Percentiles rank a stretch among this genome's conserved stretches.
These are phyloP conservation scores for Arachnopeziza araneosa DNA, from an alignment of 2,329 filamentous ascomycete species.

Conservation along the genomic window DNA sequence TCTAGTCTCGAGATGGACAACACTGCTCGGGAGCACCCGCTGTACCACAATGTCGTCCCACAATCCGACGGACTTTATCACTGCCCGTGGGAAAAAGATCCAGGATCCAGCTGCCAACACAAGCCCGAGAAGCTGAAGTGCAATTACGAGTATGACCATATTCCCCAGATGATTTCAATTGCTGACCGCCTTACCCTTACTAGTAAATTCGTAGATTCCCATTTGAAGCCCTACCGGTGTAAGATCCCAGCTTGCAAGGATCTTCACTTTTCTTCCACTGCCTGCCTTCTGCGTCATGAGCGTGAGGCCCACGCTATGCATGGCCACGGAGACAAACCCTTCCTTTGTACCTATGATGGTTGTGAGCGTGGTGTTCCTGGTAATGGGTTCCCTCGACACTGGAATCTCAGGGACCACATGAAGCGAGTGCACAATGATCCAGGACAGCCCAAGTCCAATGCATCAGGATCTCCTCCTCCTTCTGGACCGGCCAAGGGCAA, in stretches of 20 bases:
- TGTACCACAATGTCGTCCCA: slow-evolving; percentile 64
- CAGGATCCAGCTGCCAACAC: slow-evolving; percentile 69
- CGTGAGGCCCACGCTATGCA: slow-evolving; percentile 94
- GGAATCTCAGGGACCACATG: slow-evolving; percentile 98
- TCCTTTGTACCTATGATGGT: slow-evolving; percentile 79
- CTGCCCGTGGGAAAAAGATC: slow-evolving; percentile 80
- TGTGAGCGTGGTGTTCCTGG: slow-evolving; percentile 79
- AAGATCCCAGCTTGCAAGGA: slow-evolving; percentile 79
- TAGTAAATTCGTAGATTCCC: slow-evolving; percentile 96
- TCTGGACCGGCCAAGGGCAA: slow-evolving; percentile 21
- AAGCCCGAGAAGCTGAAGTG: slow-evolving; percentile 95
- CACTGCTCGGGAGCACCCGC: slow-evolving; percentile 55
- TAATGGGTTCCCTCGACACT: slow-evolving; percentile 88
- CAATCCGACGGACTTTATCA: slow-evolving; percentile 78
- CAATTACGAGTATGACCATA: slow-evolving; percentile 82
- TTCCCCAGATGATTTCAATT: slow-evolving; percentile 4
- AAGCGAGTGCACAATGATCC: slow-evolving; percentile 72
- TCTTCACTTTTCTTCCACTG: slow-evolving; percentile 88
- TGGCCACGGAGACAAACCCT: slow-evolving; percentile 87
- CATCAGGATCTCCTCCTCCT: slow-evolving; percentile 23
- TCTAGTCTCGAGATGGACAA: slow-evolving; percentile 31
- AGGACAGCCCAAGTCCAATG: slow-evolving; percentile 23
- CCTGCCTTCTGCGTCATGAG: slow-evolving; percentile 90
- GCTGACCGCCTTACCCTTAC: slow-evolving; percentile 21
- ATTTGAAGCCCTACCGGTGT: slow-evolving; percentile 94